Percentiles rank a stretch among this genome's conserved stretches.
Evolutionary conservation across 2,329 filamentous ascomycete genomes (phyloP).

Genomic region (Pseudocercospora ulei): DNA sequence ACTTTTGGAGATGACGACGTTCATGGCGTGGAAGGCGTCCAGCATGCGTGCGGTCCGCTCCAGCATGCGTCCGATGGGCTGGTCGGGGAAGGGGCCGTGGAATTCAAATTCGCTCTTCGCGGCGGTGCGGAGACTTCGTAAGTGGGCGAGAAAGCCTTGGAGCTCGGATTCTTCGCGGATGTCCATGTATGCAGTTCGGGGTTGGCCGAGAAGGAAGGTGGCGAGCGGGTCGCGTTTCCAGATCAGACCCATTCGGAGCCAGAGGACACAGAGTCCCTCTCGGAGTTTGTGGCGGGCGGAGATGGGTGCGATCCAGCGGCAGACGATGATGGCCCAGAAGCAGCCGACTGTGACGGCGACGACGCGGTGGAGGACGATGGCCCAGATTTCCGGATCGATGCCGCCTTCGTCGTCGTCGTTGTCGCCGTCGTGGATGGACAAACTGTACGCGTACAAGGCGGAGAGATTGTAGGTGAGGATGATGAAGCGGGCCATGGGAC

Average conservation of each 20-base stretch:
- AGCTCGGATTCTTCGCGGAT: conserved; percentile 80
- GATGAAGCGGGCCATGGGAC: conserved; percentile 84
- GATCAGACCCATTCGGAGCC: conserved; percentile 87
- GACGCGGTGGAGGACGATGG: conserved; percentile 81
- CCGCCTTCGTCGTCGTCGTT: conserved; percentile 82
- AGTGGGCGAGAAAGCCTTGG: conserved; percentile 63
- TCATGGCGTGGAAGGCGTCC: conserved; percentile 94
- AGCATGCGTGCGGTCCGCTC: conserved; percentile 73
- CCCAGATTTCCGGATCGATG: conserved; percentile 68
- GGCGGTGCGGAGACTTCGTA: conserved; percentile 62
- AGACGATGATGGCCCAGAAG: conserved; percentile 84
- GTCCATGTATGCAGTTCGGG: conserved; percentile 57
- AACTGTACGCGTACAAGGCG: conserved; percentile 84
- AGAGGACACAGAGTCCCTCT: conserved; percentile 79
- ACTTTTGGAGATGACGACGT: conserved; percentile 77
- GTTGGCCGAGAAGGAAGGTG: conserved; percentile 46
- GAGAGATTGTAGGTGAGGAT: conserved; percentile 94
- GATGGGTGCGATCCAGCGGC: conserved; percentile 84
- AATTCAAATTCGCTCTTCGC: conserved; percentile 84
- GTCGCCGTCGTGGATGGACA: conserved; percentile 67
- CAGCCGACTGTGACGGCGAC: conserved; percentile 78
- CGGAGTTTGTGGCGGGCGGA: conserved; percentile 81
- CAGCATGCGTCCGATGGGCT: conserved; percentile 63
- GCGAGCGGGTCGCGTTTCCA: conserved; percentile 90
- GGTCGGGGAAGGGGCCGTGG: conserved; percentile 71